Percentiles rank a stretch among this genome's conserved stretches.
phyloP scores from a whole-genome alignment of 768 basidiomycete species.

The Leccinum imitatum region DNA sequence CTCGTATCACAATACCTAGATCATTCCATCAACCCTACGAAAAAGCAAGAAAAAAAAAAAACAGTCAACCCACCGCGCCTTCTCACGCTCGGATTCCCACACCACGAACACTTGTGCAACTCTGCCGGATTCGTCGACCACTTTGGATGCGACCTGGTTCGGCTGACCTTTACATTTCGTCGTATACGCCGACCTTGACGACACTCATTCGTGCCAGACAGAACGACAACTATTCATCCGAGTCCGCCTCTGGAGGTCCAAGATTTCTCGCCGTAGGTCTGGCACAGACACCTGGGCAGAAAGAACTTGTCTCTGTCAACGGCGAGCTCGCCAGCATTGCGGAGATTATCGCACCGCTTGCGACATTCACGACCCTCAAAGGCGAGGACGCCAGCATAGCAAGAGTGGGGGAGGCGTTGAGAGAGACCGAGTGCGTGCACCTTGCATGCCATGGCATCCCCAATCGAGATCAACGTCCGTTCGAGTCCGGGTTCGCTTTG shows the following conservation, averaged over 20 bases:
- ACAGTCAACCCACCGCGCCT: conserved; percentile 34
- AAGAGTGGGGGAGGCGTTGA: conserved; percentile 5
- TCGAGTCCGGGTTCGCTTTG: conserved; percentile 16
- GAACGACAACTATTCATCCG: neutral
- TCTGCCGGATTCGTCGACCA: conserved; percentile 48
- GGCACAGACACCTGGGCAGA: neutral
- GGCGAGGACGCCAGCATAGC: neutral
- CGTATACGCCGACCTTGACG: neutral
- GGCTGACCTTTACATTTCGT: neutral
- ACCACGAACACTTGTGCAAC: conserved; percentile 59
- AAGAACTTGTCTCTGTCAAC: neutral
- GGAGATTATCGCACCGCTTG: neutral
- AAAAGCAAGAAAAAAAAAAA: neutral
- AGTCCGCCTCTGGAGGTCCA: neutral
- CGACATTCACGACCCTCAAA: neutral
- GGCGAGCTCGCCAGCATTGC: neutral
- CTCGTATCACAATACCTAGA: conserved; percentile 17
- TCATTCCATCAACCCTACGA: neutral
- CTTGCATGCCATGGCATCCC: conserved; percentile 26
- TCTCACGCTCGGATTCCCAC: conserved; percentile 56
- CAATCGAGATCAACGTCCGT: conserved; percentile 7
- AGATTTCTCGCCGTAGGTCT: neutral
- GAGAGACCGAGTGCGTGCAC: conserved; percentile 18
- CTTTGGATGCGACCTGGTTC: conserved; percentile 36
- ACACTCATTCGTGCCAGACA: neutral